Base-by-base conservation (phyloP, 495 filamentous ascomycete species). In the Podospora sp. region DNA sequence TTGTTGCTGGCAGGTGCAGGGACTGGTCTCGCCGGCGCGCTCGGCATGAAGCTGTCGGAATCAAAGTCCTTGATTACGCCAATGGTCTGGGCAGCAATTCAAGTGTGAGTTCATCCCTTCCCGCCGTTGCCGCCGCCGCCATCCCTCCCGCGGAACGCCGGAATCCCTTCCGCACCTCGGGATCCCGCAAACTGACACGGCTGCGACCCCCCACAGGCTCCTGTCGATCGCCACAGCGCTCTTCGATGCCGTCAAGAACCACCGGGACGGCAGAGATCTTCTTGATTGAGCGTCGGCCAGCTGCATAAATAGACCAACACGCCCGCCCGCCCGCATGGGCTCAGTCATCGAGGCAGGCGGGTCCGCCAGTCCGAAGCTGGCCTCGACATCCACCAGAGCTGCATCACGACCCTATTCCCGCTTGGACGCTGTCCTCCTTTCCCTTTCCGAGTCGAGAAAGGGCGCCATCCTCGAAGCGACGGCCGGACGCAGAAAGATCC, bases 211-310 rank as follows among this genome's bases (percentile, higher is more conserved):
- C 40, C 63, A 21, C 63, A 76, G 73, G 5, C 65, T 70, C 27
- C 58, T 76, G 14, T 53, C 57, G 46, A 33, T 76, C 1, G 36
- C 56, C 56, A 76, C 68, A 8, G 72, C 72, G 7, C 52, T 73
- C 7, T 71, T 66, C 21, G 74, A 76, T 60, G 66, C 65, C n/a
- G 53, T 74, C 26, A 76, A 76, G 29, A 76, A 73, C 63, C 63
- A 74, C 36, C 62, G 69, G 9, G 74, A 76, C 53, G 74, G 74
- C 35, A 56, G 68, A 59, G 72, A 75, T 40, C 67, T 76, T 11
- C 67, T 76, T 11, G 74, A 76, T 29, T 76, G 61, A 66, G 1
- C 0, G n/a, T 46, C 40, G 12, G 5, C 40, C 40, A 46, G 40
- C 40, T 46, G 40, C 40, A 46, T 46, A 18, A 46, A 46, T 46